A percentile compares a stretch with the other conserved stretches of the same genome.
Evolutionary conservation across 2,329 filamentous ascomycete genomes (phyloP).

Genomic region (Corinectria fuckeliana): DNA sequence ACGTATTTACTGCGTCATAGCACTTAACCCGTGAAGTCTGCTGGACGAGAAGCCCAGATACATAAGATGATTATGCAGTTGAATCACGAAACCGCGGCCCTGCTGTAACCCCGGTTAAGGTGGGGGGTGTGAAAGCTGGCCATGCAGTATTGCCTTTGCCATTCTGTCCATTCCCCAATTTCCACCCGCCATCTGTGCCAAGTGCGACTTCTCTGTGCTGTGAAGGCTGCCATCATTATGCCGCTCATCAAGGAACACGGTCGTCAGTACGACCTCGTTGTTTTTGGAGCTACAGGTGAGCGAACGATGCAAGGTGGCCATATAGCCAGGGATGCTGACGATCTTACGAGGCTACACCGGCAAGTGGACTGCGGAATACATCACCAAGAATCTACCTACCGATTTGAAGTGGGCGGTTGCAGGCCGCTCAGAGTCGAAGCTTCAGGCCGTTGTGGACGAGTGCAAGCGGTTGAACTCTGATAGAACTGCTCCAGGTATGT

Average conservation of each 20-base stretch:
- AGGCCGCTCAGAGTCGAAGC: constrained; percentile 79
- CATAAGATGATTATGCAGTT: constrained; percentile 27
- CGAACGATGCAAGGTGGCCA: neutral
- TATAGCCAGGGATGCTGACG: constrained; percentile 15
- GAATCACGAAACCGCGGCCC: constrained; percentile 1
- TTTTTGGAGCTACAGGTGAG: constrained; percentile 65
- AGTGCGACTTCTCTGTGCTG: neutral
- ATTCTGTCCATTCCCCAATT: neutral
- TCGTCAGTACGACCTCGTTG: constrained; percentile 63
- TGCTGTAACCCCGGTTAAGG: constrained; percentile 4
- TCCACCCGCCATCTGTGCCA: neutral
- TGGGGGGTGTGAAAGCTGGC: constrained; percentile 23
- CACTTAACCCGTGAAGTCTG: neutral
- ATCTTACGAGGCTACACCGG: constrained; percentile 77
- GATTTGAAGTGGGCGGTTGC: constrained; percentile 88
- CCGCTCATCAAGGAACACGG: constrained; percentile 53
- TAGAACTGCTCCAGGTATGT: constrained; percentile 71
- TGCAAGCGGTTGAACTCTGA: constrained; percentile 72
- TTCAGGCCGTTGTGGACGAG: constrained; percentile 71
- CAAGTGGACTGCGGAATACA: constrained; percentile 75
- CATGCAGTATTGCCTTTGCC: constrained; percentile 4
- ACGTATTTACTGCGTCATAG: neutral
- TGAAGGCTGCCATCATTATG: constrained; percentile 43
- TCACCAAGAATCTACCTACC: constrained; percentile 72
- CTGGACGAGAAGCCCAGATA: neutral